phyloP scores from a whole-genome alignment of 2,329 filamentous ascomycete genomes.

The Mariannaea elegans region DNA sequence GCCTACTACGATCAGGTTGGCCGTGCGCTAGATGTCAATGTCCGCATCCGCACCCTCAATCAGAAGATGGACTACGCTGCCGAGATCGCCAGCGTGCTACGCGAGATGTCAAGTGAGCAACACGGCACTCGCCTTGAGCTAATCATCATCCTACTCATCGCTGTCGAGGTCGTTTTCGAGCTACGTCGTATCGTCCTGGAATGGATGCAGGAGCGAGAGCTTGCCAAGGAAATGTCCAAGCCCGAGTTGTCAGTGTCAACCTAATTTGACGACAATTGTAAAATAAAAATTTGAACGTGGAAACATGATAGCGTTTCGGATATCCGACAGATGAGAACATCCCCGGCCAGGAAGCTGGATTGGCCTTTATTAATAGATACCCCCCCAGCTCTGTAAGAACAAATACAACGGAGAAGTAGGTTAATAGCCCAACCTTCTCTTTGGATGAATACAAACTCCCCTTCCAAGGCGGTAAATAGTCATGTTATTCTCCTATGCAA shows the following conservation, averaged over 20 bases:
- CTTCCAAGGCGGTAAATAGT: background rate
- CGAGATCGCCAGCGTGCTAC: constrained; percentile 88
- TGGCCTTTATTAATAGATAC: constrained; percentile 33
- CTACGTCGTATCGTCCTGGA: constrained; percentile 78
- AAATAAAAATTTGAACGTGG: constrained; percentile 19
- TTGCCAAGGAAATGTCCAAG: constrained; percentile 25
- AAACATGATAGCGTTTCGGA: background rate
- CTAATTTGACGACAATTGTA: constrained; percentile 2
- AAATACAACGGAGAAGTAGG: background rate
- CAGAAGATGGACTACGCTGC: constrained; percentile 98
- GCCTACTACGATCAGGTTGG: constrained; percentile 96
- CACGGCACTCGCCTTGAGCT: constrained; percentile 89
- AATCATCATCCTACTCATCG: constrained; percentile 95
- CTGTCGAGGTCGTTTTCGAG: constrained; percentile 91
- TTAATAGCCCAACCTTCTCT: no score
- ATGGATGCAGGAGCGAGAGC: constrained; percentile 51
- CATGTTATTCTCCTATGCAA: background rate
- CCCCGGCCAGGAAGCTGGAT: background rate
- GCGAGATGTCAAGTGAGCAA: constrained; percentile 89
- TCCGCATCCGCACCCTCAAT: constrained; percentile 90
- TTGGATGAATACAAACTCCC: background rate
- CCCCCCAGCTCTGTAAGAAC: constrained; percentile 36
- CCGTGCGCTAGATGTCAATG: constrained; percentile 87
- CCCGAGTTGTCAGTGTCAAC: constrained; percentile 6
- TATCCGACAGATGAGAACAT: constrained; percentile 12